Conservation (phyloP, 495 filamentous ascomycete genomes). For the Hypoxylon crocopeplum region DNA sequence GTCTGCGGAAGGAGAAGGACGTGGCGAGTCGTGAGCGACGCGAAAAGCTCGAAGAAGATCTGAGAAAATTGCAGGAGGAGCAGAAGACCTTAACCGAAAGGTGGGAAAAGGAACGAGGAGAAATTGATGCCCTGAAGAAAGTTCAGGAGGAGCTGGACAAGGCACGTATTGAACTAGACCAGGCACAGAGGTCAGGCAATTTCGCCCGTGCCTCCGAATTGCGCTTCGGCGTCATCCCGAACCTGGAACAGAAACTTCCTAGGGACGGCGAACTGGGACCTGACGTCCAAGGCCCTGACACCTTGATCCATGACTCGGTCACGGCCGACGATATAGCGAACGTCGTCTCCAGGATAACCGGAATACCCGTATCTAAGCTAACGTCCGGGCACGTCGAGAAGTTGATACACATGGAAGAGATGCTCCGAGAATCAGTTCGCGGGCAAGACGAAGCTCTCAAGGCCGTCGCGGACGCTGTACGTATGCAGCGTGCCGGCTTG, state of each 20-base stretch:
- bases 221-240: conserved; percentile 84
- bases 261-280: conserved; percentile 66
- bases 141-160: conserved; percentile 84
- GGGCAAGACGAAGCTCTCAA: conserved; percentile 94
- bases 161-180: conserved; percentile 83
- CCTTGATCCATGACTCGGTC: conserved; percentile 89
- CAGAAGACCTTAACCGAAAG: conserved; percentile 68
- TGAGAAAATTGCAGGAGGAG: conserved; percentile 78
- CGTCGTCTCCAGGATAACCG: conserved; percentile 89
- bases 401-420: conserved; percentile 93
- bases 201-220: conserved; percentile 88
- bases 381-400: conserved; percentile 93
- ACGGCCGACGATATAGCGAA: conserved; percentile 91
- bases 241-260: conserved; percentile 77
- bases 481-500: conserved; percentile 91
- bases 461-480: conserved; percentile 89
- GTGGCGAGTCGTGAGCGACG: conserved; percentile 85
- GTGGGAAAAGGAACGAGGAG: conserved; percentile 89
- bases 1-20: conserved; percentile 92
- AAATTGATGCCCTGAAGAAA: conserved; percentile 85
- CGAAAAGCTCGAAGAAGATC: conserved; percentile 76
- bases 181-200: conserved; percentile 88
- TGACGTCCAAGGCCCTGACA: conserved; percentile 53
- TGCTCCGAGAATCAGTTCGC: conserved; percentile 79
- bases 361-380: conserved; percentile 89